Base-by-base conservation (phyloP, 2,329 filamentous ascomycete genomes). In the Davidsoniella virescens region DNA sequence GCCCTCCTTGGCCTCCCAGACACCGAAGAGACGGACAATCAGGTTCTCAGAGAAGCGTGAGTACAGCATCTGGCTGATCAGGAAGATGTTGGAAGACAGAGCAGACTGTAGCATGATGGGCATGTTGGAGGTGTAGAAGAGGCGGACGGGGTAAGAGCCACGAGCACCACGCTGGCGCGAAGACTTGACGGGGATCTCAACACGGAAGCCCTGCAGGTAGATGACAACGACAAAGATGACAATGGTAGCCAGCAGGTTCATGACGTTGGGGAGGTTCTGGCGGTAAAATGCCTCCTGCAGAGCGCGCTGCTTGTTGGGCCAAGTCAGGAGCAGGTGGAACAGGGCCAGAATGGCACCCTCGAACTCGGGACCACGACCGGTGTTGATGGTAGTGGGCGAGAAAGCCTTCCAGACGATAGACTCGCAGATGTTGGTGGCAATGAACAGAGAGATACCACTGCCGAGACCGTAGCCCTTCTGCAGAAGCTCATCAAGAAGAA, bases 71-170 rank as follows among this genome's bases (percentile, higher is more conserved):
- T 98, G 92, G 65, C 84, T 92, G 72, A 98, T 87, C 57, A 98
- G 75, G 81, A 98, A 98, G 70, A 98, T 80, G 76, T 98, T 98
- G 76, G 90, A 95, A 58, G 87, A 94, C 59, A 98, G 80, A 59
- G 92, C 92, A 44, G 90, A 96, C 75, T 98, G 93, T 67, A 98
- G 78, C 92, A 98, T 98, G 71, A 98, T 98, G 64, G 92, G 92
- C 93, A 98, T 98, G 83, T 98, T 98, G 67, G 88, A 95, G 65
- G 92, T 98, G 75, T 98, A 98, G 80, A 98, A 98, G 54, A 98
- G 85, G 63, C 93, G 90, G 67, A 98, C 80, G 62, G 92, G 92
- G 78, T 96, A 98, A 39, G 88, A 94, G 63, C 90, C 93, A 62
- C 92, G 90, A 66, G 94, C 92, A 69, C 92, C 92, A 76, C 92